phyloP scores from a whole-genome alignment of 2,329 filamentous ascomycete genomes.

The Fusarium agapanthi region DNA sequence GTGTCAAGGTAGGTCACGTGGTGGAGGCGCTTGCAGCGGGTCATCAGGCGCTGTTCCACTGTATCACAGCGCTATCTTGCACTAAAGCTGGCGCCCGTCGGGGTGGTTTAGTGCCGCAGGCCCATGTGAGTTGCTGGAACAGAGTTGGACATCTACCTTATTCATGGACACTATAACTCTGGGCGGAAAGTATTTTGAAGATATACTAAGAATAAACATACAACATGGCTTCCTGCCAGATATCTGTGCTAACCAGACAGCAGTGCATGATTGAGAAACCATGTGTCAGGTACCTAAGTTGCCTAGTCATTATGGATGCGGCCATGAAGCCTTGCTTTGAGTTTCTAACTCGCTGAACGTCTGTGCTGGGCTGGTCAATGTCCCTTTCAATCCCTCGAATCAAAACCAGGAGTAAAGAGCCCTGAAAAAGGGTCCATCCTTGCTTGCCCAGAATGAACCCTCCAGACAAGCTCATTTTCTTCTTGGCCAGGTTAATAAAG shows the following conservation, averaged over 20 bases:
- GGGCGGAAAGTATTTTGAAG: neutral
- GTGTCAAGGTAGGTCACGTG: conserved; percentile 40
- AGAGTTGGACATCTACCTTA: neutral
- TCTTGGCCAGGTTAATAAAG: neutral
- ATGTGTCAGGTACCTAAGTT: conserved; percentile 14
- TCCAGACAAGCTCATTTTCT: conserved; percentile 1
- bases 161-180: neutral
- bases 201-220: neutral
- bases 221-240: neutral
- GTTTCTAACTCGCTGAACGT: conserved; percentile 12
- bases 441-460: neutral
- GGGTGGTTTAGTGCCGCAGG: conserved; percentile 10
- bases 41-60: conserved; percentile 34
- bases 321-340: conserved; percentile 21
- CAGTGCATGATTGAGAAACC: conserved; percentile 10
- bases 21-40: conserved; percentile 28
- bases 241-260: neutral
- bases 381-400: conserved; percentile 26
- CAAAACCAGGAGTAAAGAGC: conserved; percentile 6
- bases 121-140: neutral
- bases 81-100: conserved; percentile 39
- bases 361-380: conserved; percentile 24
- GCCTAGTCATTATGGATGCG: conserved; percentile 16
- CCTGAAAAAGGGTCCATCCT: conserved; percentile 23
- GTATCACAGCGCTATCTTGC: conserved; percentile 38